Conservation (phyloP, 2,329 filamentous ascomycete species). For the Domatiomyces catenatus region DNA sequence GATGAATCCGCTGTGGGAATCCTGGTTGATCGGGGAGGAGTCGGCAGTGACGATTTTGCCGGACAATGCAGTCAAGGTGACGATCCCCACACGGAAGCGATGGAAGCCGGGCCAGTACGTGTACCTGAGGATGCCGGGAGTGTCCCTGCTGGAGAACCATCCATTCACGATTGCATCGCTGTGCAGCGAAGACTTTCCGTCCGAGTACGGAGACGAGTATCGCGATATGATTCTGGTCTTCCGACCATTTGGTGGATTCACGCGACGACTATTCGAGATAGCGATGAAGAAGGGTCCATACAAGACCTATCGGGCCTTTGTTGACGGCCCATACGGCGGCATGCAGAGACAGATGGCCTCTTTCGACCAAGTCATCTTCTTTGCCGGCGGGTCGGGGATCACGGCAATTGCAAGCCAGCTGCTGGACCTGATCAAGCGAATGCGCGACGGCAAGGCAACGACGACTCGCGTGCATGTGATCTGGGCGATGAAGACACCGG, state of each 20-base stretch:
- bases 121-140: conserved; percentile 84
- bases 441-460: conserved; percentile 86
- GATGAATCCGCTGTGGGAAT: conserved; percentile 61
- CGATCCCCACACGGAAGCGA: conserved; percentile 78
- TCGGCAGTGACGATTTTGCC: conserved; percentile 77
- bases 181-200: conserved; percentile 85
- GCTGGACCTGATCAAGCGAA: conserved; percentile 85
- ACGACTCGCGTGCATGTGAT: conserved; percentile 81
- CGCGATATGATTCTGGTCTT: conserved; percentile 84
- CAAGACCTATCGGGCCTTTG: conserved; percentile 79
- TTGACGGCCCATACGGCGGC: conserved; percentile 89
- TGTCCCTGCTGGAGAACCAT: conserved; percentile 81
- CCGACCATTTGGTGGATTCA: conserved; percentile 82
- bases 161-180: conserved; percentile 89
- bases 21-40: conserved; percentile 81
- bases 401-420: conserved; percentile 86
- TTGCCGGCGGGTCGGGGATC: conserved; percentile 87
- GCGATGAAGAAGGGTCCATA: conserved; percentile 75
- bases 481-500: conserved; percentile 83
- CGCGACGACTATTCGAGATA: conserved; percentile 64
- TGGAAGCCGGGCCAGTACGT: conserved; percentile 93
- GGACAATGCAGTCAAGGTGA: conserved; percentile 90
- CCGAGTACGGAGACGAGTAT: conserved; percentile 75
- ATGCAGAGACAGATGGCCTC: conserved; percentile 81
- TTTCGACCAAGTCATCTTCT: conserved; percentile 84